phyloP scores from a whole-genome alignment of 106 monocot species.

The Dendrobium nobile region DNA sequence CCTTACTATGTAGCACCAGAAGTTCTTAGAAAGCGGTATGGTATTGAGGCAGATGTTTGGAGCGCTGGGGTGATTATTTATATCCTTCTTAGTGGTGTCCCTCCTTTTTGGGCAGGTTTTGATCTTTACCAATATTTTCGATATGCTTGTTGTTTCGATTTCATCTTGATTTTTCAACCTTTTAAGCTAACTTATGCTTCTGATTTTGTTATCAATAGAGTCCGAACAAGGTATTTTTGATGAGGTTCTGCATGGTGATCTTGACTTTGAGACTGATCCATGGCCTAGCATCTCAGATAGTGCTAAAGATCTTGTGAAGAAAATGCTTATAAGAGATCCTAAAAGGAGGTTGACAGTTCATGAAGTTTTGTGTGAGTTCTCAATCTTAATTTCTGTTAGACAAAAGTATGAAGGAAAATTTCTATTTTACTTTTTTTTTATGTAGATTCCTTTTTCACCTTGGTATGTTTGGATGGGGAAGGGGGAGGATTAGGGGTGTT shows the following conservation, averaged over 20 bases:
- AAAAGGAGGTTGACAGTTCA: conserved; percentile 30
- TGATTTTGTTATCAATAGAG: conserved; percentile 13
- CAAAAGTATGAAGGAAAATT: neutral
- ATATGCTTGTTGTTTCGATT: neutral
- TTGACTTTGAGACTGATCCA: conserved; percentile 39
- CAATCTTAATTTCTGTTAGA: too few relatives aligned
- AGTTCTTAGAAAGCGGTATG: conserved; percentile 29
- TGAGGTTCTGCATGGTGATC: conserved; percentile 24
- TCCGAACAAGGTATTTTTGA: conserved; percentile 36
- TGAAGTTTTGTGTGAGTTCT: conserved; percentile 39
- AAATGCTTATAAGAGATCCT: conserved; percentile 46
- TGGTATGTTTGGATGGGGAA: neutral
- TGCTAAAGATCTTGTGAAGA: conserved; percentile 40
- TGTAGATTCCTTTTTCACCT: neutral
- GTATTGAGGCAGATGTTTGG: conserved; percentile 43
- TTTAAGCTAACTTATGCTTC: neutral
- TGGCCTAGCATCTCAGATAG: conserved; percentile 36
- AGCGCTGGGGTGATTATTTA: conserved; percentile 50
- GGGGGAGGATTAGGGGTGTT: too few relatives aligned
- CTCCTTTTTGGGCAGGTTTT: conserved; percentile 45
- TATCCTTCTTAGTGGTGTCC: conserved; percentile 34
- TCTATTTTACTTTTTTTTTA: neutral
- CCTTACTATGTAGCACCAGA: conserved; percentile 49
- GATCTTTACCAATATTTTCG: neutral
- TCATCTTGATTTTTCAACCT: neutral